Percentiles rank a stretch among this genome's conserved stretches.
phyloP scores from a whole-genome alignment of 2,329 filamentous ascomycete species.

The Sphaerulina populicola region DNA sequence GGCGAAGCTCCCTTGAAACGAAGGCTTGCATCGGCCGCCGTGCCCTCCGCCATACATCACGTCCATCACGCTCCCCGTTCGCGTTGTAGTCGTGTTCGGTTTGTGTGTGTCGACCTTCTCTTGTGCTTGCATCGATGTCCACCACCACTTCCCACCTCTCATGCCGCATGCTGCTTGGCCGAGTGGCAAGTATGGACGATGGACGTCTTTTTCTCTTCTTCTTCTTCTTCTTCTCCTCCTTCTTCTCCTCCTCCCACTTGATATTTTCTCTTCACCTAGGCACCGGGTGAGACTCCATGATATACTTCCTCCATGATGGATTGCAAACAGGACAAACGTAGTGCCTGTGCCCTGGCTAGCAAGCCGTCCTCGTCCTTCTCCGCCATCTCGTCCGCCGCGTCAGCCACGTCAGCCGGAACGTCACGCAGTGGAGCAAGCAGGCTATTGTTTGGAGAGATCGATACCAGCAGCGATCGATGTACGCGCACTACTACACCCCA shows the following conservation, averaged over 20 bases:
- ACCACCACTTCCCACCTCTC: conserved; percentile 8
- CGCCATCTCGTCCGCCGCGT: conserved; percentile 28
- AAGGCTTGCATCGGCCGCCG: conserved; percentile 9
- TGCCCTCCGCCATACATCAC: conserved; percentile 26
- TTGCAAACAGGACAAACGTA: conserved; percentile 25
- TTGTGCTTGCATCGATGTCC: conserved; percentile 17
- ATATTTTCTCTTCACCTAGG: neutral
- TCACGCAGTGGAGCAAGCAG: conserved; percentile 33
- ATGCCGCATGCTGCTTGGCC: no score
- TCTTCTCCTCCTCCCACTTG: no score
- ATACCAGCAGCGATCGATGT: conserved; percentile 37
- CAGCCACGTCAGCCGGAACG: conserved; percentile 31
- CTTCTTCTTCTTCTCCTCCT: no score
- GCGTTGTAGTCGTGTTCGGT: conserved; percentile 29
- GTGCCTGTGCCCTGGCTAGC: conserved; percentile 25
- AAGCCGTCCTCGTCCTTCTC: conserved; percentile 32
- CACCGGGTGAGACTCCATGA: conserved; percentile 20
- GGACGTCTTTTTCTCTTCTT: conserved; percentile 5
- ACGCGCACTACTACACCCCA: conserved; percentile 16
- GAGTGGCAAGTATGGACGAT: conserved; percentile 10
- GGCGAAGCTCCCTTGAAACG: conserved; percentile 17
- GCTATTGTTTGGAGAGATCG: conserved; percentile 45
- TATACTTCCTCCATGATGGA: conserved; percentile 20
- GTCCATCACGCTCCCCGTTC: conserved; percentile 29
- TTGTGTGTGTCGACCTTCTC: conserved; percentile 15